Conservation (phyloP, 2,329 filamentous ascomycete species). For the Xylaria sp. region DNA sequence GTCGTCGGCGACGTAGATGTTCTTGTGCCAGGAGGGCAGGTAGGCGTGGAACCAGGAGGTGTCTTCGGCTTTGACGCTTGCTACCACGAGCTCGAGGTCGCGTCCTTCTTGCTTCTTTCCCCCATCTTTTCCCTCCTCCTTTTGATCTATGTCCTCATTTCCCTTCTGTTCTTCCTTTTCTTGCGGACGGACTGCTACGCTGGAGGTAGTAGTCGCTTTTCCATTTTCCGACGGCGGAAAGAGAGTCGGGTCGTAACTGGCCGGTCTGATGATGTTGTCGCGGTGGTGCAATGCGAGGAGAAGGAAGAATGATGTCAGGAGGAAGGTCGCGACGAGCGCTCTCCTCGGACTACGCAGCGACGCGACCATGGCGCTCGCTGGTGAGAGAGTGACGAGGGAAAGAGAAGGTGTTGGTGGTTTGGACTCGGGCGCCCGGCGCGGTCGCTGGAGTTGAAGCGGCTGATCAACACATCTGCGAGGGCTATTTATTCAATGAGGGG, state of each 20-base stretch:
- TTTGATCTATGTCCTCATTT: background rate
- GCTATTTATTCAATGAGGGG: background rate
- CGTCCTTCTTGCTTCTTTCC: background rate
- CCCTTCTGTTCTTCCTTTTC: background rate
- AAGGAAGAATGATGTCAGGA: constrained; percentile 26
- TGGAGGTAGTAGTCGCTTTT: background rate
- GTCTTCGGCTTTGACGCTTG: constrained; percentile 48
- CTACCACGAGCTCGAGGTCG: constrained; percentile 50
- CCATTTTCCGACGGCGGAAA: background rate
- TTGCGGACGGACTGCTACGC: background rate
- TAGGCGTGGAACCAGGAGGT: constrained; percentile 56
- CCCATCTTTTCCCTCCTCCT: background rate
- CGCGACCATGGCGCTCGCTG: constrained; percentile 18
- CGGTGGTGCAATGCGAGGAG: constrained; percentile 21
- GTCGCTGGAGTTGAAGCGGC: constrained; percentile 24
- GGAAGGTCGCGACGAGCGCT: constrained; percentile 26
- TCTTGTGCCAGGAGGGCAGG: constrained; percentile 61
- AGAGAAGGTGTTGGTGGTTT: background rate
- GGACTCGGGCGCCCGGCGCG: constrained; percentile 23
- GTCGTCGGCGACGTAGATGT: constrained; percentile 66
- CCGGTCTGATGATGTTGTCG: background rate
- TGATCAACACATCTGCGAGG: constrained; percentile 28
- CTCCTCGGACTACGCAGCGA: constrained; percentile 30
- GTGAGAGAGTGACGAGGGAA: background rate
- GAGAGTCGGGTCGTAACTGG: background rate